Percentiles rank a stretch among this genome's conserved stretches.
These are phyloP conservation scores for Termitomyces sp. DNA, from an alignment of 768 basidiomycete species.

Conservation along the genomic window DNA sequence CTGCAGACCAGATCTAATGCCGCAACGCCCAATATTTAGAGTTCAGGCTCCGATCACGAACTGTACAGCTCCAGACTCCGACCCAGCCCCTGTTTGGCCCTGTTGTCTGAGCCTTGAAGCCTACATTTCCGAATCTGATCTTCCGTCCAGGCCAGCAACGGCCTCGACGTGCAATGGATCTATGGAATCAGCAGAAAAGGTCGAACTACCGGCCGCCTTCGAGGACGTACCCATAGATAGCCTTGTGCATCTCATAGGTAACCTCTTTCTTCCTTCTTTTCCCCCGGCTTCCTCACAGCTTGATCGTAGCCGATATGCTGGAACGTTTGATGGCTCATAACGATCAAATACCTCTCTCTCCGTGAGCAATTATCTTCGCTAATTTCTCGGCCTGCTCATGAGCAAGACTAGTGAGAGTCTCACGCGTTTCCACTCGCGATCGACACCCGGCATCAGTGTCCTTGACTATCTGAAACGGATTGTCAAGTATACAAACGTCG, in stretches of 20 bases:
- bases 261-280: constrained; percentile 17
- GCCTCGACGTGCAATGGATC: constrained; percentile 68
- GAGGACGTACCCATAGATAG: constrained; percentile 80
- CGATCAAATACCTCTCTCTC: constrained; percentile 88
- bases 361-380: constrained; percentile 46
- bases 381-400: constrained; percentile 11
- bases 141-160: constrained; percentile 21
- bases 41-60: constrained; percentile 50
- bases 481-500: constrained; percentile 92
- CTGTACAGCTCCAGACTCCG: constrained; percentile 48
- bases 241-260: constrained; percentile 88
- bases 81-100: constrained; percentile 25
- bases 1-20: constrained; percentile 8
- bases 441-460: constrained; percentile 83
- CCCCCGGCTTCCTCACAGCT: constrained; percentile 10
- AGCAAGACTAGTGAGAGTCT: constrained; percentile 66
- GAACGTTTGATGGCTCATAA: constrained; percentile 93
- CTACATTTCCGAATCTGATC: constrained; percentile 9
- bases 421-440: constrained; percentile 94
- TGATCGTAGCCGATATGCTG: constrained; percentile 84
- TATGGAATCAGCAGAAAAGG: constrained; percentile 77
- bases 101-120: constrained; percentile 31
- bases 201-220: constrained; percentile 79
- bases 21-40: constrained; percentile 31
- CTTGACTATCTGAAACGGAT: constrained; percentile 94